Conservation (phyloP, 2,329 filamentous ascomycete species). For the Cyanodermella asteris region DNA sequence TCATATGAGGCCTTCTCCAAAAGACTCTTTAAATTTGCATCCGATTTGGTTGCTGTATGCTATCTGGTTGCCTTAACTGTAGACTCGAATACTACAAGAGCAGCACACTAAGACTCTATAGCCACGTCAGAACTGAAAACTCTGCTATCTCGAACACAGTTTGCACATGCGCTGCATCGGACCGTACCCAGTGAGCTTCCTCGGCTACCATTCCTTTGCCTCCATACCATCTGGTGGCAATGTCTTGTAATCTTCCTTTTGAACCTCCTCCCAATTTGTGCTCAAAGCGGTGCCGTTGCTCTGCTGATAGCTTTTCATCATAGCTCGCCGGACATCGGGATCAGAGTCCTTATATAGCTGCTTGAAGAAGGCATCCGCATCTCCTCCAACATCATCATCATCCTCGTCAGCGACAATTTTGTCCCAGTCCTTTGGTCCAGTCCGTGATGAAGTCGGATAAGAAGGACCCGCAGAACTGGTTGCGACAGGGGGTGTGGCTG, state of each 20-base stretch:
- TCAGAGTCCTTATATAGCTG: slow-evolving; percentile 23
- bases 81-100: too few species aligned
- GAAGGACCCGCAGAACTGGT: slow-evolving; percentile 24
- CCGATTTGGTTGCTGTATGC: too few species aligned
- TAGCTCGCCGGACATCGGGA: slow-evolving; percentile 66
- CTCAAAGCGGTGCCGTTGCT: slow-evolving; percentile 84
- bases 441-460: slow-evolving; percentile 73
- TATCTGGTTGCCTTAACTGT: too few species aligned
- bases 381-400: slow-evolving; percentile 13
- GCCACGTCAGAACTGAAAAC: too few species aligned
- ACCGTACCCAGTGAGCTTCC: too few species aligned
- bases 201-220: slow-evolving; percentile 49
- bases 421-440: slow-evolving; percentile 83
- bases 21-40: too few species aligned
- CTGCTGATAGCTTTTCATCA: slow-evolving; percentile 94
- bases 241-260: slow-evolving; percentile 47
- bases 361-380: slow-evolving; percentile 8
- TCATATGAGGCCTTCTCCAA: too few species aligned
- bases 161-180: too few species aligned
- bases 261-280: slow-evolving; percentile 77
- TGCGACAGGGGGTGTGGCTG: slow-evolving; percentile 4
- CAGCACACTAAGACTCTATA: too few species aligned
- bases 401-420: slow-evolving; percentile 36
- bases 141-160: too few species aligned
- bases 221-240: slow-evolving; percentile 56